These are phyloP conservation scores for Aspergillus ochraceoroseus DNA, from an alignment of 2,329 filamentous ascomycete genomes.

Conservation along the genomic window DNA sequence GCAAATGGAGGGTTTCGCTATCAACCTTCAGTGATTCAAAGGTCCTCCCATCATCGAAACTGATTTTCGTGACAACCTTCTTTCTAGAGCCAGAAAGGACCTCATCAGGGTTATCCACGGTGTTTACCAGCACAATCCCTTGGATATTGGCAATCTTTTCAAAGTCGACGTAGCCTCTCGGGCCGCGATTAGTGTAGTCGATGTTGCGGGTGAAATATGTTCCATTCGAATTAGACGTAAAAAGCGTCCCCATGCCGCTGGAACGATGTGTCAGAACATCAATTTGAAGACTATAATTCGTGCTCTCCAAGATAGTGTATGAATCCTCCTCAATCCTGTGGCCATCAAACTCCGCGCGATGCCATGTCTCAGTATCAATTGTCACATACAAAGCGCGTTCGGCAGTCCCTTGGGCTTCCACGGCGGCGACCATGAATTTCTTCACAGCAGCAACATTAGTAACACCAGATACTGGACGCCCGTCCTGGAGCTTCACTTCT, in stretches of 20 bases:
- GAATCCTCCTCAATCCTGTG: constrained; percentile 79
- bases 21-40: constrained; percentile 69
- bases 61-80: constrained; percentile 69
- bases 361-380: constrained; percentile 78
- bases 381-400: constrained; percentile 92
- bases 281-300: constrained; percentile 95
- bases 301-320: constrained; percentile 92
- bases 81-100: constrained; percentile 59
- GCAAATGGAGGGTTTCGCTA: constrained; percentile 70
- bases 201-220: constrained; percentile 92
- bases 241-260: constrained; percentile 76
- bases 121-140: constrained; percentile 85
- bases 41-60: constrained; percentile 88
- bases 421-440: constrained; percentile 78
- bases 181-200: constrained; percentile 84
- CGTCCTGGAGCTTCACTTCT: constrained; percentile 71
- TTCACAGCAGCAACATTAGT: constrained; percentile 79
- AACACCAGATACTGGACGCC: constrained; percentile 70
- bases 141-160: constrained; percentile 90
- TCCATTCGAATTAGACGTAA: constrained; percentile 95
- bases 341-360: constrained; percentile 82
- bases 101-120: constrained; percentile 78
- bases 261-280: constrained; percentile 70
- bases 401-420: constrained; percentile 70
- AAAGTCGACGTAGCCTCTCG: constrained; percentile 76